Evolutionary conservation across 305 asterid species (phyloP), one percentile per base, ranked within the genome.

Genomic region (Solanum hybrid): DNA sequence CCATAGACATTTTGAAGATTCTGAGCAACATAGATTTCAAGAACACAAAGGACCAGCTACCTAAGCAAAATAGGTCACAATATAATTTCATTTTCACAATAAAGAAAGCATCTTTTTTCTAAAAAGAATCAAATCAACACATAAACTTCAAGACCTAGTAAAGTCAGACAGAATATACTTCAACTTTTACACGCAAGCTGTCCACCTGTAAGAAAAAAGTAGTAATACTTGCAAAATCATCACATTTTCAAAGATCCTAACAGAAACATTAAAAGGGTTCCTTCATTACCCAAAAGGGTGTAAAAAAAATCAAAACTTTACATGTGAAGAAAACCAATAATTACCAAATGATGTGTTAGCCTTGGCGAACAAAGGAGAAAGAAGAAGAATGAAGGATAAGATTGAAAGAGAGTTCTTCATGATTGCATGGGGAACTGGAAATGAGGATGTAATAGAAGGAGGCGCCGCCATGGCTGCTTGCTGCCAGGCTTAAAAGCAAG

Each of bases 281-380:
- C 0, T 57, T 85, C 67, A 85, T 57, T 11, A 33, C 10, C 33
- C 76, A 20, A 31, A 46, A 83, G 37, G 74, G 74, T 46, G 11
- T 83, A 10, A 24, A 61, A 61, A 61, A 64, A 46, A 84, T 11
- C 46, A 57, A 39, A 84, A 57, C 8, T 57, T 31, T 18, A 20
- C 42, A 84, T 20, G 12, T 84, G 39, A 31, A 31, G 42, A 5
- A 85, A 33, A 20, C 20, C n/a, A 85, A 31, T 57, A 90, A 26
- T 91, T 92, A 93, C 95, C 94, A 11, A 92, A 90, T 40, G 91
- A 81, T 61, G 89, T 79, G 89, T 86, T 80, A 11, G 89, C 16
- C 91, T 88, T 69, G 51, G 92, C 89, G 87, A 64, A 20, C 16
- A 75, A 64, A 87, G 69, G 86, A 20, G 89, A 79, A 29, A 91